Evolutionary conservation across 108 stramenopile species (phyloP).

Genomic region (Cyclotella sp.): DNA sequence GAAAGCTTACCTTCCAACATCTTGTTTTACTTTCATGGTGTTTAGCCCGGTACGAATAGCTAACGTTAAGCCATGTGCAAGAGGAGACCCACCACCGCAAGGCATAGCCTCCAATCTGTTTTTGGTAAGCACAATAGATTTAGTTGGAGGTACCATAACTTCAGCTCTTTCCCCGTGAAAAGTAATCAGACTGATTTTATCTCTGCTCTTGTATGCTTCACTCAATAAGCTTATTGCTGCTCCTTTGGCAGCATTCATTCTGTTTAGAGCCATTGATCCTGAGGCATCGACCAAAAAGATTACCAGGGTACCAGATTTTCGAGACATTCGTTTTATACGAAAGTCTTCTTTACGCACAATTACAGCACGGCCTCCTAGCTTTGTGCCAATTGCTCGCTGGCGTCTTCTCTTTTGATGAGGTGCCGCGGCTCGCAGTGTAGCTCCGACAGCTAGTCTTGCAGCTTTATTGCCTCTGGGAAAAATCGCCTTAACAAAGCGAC

Average conservation of each 20-base stretch:
- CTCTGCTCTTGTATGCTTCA: slow-evolving; percentile 80
- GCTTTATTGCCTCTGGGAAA: slow-evolving; percentile 63
- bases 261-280: slow-evolving; percentile 84
- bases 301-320: slow-evolving; percentile 81
- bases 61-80: slow-evolving; percentile 71
- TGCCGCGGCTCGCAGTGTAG: slow-evolving; percentile 78
- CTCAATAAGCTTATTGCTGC: slow-evolving; percentile 69
- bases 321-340: slow-evolving; percentile 72
- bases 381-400: slow-evolving; percentile 46
- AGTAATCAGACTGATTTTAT: slow-evolving; percentile 76
- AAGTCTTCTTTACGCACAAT: slow-evolving; percentile 66
- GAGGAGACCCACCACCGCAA: slow-evolving; percentile 82
- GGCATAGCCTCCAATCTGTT: slow-evolving; percentile 80
- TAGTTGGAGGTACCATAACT: slow-evolving; percentile 81
- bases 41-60: slow-evolving; percentile 74
- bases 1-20: slow-evolving; percentile 37
- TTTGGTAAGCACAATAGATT: slow-evolving; percentile 74
- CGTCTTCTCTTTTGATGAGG: slow-evolving; percentile 71
- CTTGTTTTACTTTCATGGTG: slow-evolving; percentile 68
- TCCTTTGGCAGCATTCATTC: slow-evolving; percentile 86
- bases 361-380: slow-evolving; percentile 51
- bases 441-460: slow-evolving; percentile 64
- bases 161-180: slow-evolving; percentile 80
- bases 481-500: slow-evolving; percentile 74
- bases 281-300: slow-evolving; percentile 83